Evolutionary conservation across 192 early-diverging fungal genomes (phyloP), one percentile per base, ranked within the genome.

Genomic region (Entophlyctis helioformis): DNA sequence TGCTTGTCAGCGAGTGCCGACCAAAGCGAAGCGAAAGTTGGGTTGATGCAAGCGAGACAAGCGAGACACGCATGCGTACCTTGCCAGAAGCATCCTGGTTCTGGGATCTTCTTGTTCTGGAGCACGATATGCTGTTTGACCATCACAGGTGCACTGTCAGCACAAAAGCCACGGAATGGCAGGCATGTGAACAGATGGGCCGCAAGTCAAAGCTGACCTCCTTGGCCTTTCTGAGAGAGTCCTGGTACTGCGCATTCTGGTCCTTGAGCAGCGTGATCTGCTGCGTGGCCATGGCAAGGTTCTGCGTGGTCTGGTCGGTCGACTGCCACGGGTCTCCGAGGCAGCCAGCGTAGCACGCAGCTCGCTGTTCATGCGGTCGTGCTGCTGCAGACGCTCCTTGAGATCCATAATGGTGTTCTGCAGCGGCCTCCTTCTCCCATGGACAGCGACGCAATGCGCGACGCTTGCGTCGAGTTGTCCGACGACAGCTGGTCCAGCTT

Each of bases 381-480:
- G 57, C 36, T 78, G 72, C 10, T 73, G 19, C 19, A 76, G 39
- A 36, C 39, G 41, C 27, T 82, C 75, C 8, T 73, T 72, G 29
- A 69, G 53, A 44, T 82, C 80, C 12, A 69, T 52, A 20, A 59
- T 53, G 4, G 54, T 36, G 36, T 48, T 54, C 12, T 80, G 64
- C 21, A 83, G 53, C 29, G 52, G 27, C n/a, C 23, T 74, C 69
- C 56, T 80, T 81, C 52, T 83, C n/a, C 82, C 1, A 59, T 46
- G 33, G 70, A 46, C 1, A 80, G 59, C 25, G 62, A 65, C 49
- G 67, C 73, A 60, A 80, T 63, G n/a, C 69, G 63, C n/a, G 16
- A 45, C 25, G 45, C 6, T 18, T 39, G 40, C 20, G 32, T 33
- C 26, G 43, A 46, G 19, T 55, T 38, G 46, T 63, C 51, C 29